Percentiles rank a stretch among this genome's conserved stretches.
phyloP scores from a whole-genome alignment of 306 rosid genomes.

The Prunus salicina region DNA sequence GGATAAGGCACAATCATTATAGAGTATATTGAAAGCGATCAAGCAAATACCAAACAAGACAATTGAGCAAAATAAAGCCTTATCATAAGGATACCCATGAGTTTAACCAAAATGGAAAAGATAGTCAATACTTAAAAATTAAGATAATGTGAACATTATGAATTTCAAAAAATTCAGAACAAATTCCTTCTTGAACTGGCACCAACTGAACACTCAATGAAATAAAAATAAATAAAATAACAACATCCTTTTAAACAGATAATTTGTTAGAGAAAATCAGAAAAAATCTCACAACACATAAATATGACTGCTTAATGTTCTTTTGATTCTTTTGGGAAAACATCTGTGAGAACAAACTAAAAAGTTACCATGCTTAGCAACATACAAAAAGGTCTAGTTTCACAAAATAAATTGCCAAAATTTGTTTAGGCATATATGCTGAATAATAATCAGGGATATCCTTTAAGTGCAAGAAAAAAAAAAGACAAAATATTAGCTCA shows the following conservation, averaged over 20 bases:
- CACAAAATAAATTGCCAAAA: background rate
- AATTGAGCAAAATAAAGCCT: background rate
- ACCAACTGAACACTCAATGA: background rate
- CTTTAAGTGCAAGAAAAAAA: background rate
- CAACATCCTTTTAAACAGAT: background rate
- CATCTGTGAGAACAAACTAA: background rate
- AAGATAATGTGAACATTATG: background rate
- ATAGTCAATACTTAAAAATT: background rate
- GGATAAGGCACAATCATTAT: background rate
- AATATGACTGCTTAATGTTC: background rate
- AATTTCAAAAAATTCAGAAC: background rate
- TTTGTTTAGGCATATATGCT: background rate
- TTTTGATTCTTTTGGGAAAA: background rate
- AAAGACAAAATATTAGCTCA: conserved; percentile 11
- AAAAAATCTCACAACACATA: background rate
- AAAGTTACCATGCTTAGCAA: background rate
- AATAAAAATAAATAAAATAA: background rate
- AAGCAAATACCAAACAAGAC: background rate
- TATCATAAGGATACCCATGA: background rate
- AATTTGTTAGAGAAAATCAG: background rate
- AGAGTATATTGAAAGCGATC: background rate
- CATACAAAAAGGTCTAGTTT: background rate
- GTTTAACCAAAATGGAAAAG: background rate
- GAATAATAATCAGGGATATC: background rate
- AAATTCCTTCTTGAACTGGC: background rate